Percentiles rank a stretch among this genome's conserved stretches.
Evolutionary conservation across 192 early-diverging fungal species (phyloP).

Genomic region (Coemansia furcata): DNA sequence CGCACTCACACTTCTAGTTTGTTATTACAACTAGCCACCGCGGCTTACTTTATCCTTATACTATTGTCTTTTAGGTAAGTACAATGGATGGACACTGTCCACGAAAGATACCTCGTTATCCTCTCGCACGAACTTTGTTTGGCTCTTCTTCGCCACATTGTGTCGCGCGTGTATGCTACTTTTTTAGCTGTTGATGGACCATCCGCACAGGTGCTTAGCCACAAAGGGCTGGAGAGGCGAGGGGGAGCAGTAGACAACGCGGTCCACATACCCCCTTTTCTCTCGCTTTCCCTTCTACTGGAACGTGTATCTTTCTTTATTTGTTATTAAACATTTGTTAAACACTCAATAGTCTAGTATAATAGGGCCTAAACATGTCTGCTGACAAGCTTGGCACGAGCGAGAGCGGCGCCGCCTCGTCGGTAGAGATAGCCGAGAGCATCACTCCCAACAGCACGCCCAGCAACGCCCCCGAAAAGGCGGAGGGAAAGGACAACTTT

Average conservation of each 20-base stretch:
- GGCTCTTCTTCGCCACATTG: background rate
- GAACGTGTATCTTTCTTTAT: background rate
- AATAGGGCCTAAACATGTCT: background rate
- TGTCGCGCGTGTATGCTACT: background rate
- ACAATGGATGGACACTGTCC: background rate
- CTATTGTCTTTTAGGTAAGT: conserved; percentile 1
- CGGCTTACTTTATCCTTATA: background rate
- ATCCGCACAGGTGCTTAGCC: background rate
- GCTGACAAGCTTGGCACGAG: background rate
- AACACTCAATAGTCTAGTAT: too few relatives aligned
- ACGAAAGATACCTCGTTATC: background rate
- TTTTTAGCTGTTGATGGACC: background rate
- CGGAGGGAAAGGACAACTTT: background rate
- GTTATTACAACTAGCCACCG: background rate
- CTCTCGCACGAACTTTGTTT: background rate
- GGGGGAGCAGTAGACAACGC: background rate
- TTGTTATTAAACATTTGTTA: background rate
- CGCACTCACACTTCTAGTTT: background rate
- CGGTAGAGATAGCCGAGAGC: background rate
- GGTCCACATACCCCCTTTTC: background rate
- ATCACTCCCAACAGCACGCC: background rate
- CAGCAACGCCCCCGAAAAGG: background rate
- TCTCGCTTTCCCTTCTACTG: background rate
- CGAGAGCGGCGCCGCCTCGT: conserved; percentile 1
- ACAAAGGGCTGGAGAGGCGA: background rate